phyloP scores from a whole-genome alignment of 306 rosid genomes.

The Sindora glabra region DNA sequence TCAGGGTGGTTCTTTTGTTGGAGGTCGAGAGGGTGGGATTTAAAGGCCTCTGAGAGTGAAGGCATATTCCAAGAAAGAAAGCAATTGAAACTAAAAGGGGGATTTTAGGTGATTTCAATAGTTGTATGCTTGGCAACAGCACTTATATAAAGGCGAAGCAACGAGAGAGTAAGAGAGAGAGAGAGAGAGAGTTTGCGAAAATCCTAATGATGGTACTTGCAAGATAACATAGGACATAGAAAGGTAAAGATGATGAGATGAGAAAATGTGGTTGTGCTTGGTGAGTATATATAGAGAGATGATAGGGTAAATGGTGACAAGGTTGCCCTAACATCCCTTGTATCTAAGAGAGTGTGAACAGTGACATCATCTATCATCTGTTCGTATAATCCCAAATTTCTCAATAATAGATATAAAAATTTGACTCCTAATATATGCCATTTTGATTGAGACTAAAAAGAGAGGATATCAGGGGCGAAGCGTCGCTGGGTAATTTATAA shows the following conservation, averaged over 20 bases:
- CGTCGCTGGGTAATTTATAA: no score
- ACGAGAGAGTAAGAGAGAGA: conserved; percentile 5
- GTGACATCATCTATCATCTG: no score
- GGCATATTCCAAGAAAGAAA: conserved; percentile 40
- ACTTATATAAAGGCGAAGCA: not conserved
- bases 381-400: no score
- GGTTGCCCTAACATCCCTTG: conserved; percentile 22
- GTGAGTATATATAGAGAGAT: conserved; percentile 51
- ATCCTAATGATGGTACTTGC: conserved; percentile 17
- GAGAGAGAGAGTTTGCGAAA: not conserved
- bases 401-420: no score
- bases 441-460: no score
- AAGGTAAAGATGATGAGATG: conserved; percentile 25
- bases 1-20: conserved; percentile 48
- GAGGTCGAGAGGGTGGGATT: conserved; percentile 48
- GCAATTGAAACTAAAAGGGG: not conserved
- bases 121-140: not conserved
- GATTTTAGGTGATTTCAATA: not conserved
- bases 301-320: conserved; percentile 42
- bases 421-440: no score
- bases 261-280: conserved; percentile 28
- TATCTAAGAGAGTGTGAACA: not conserved
- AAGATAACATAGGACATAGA: conserved; percentile 20
- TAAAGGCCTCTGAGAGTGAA: conserved; percentile 56
- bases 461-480: no score